These are phyloP conservation scores for Usnea hakonensis DNA, from an alignment of 495 filamentous ascomycete genomes.

Conservation along the genomic window DNA sequence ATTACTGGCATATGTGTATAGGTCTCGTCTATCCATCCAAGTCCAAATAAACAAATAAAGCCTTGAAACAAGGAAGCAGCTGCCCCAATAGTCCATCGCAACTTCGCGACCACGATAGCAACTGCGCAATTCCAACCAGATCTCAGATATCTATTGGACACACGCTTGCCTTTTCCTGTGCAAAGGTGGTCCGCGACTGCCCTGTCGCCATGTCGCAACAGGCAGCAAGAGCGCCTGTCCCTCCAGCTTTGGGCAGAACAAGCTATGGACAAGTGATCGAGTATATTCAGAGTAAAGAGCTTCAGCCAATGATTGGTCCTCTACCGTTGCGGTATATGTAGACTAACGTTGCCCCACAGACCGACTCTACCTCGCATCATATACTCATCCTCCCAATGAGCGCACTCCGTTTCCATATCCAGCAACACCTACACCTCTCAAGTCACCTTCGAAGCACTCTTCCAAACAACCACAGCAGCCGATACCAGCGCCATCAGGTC, in stretches of 20 bases:
- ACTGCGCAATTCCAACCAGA: not conserved
- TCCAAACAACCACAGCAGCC: slow-evolving; percentile 54
- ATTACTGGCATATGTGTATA: not conserved
- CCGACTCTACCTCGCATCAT: slow-evolving; percentile 89
- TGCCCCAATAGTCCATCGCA: slow-evolving; percentile 4
- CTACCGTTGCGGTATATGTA: not conserved
- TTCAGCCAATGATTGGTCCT: slow-evolving; percentile 13
- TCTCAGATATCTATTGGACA: not conserved
- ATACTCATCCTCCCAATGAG: slow-evolving; percentile 69
- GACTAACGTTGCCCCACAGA: slow-evolving; percentile 46
- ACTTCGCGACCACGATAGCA: not conserved
- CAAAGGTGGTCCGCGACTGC: slow-evolving; percentile 9
- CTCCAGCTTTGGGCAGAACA: slow-evolving; percentile 30
- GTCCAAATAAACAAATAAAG: not conserved
- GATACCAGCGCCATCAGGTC: slow-evolving; percentile 32
- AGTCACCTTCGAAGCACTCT: slow-evolving; percentile 69
- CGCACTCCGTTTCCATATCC: slow-evolving; percentile 84
- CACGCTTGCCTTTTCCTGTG: not conserved
- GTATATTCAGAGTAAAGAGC: slow-evolving; percentile 60
- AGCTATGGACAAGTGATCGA: slow-evolving; percentile 67
- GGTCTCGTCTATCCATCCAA: not conserved
- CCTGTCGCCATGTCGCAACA: slow-evolving; percentile 17
- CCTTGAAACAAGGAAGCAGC: slow-evolving; percentile 3
- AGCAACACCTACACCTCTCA: slow-evolving; percentile 46
- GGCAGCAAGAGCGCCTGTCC: slow-evolving; percentile 23